These are phyloP conservation scores for Herpotrichia juniperi DNA, from an alignment of 2,329 filamentous ascomycete species.

Conservation along the genomic window DNA sequence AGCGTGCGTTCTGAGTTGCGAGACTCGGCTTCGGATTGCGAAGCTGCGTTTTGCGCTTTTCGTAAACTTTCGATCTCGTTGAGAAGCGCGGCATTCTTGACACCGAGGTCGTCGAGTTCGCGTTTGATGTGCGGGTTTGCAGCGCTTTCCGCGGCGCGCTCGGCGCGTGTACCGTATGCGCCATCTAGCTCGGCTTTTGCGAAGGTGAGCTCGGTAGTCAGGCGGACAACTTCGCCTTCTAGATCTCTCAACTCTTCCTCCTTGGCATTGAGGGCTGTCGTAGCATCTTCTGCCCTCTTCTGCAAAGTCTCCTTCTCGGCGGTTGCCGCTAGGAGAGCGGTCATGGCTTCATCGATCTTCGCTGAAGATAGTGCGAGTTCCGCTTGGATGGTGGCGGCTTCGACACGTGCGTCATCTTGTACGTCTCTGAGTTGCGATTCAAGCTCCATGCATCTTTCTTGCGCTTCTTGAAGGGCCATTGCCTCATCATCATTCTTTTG, in stretches of 20 bases:
- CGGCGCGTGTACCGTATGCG: slow-evolving; percentile 80
- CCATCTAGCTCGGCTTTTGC: slow-evolving; percentile 89
- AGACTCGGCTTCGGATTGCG: slow-evolving; percentile 41
- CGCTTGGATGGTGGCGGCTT: slow-evolving; percentile 43
- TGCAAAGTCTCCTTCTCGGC: slow-evolving; percentile 41
- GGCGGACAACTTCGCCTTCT: slow-evolving; percentile 68
- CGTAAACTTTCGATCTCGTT: slow-evolving; percentile 53
- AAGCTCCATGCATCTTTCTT: slow-evolving; percentile 40
- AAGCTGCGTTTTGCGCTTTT: slow-evolving; percentile 42
- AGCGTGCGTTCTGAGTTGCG: slow-evolving; percentile 54
- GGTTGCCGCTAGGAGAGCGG: slow-evolving; percentile 32
- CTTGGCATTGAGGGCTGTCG: slow-evolving; percentile 36
- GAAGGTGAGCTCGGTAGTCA: slow-evolving; percentile 84
- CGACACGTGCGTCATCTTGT: slow-evolving; percentile 43
- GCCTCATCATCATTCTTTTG: slow-evolving; percentile 26
- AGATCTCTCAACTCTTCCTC: slow-evolving; percentile 49
- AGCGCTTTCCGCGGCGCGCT: slow-evolving; percentile 71
- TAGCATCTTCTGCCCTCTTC: slow-evolving; percentile 32
- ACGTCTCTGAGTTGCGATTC: slow-evolving; percentile 40
- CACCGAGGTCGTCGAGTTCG: slow-evolving; percentile 63
- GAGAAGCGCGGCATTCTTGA: slow-evolving; percentile 49
- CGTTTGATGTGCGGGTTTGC: slow-evolving; percentile 62
- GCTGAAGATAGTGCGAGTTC: slow-evolving; percentile 40
- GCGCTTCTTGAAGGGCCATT: slow-evolving; percentile 30
- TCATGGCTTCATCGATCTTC: slow-evolving; percentile 35